Conservation (phyloP, 192 early-diverging fungal genomes). For the Obelidium mucronatum region DNA sequence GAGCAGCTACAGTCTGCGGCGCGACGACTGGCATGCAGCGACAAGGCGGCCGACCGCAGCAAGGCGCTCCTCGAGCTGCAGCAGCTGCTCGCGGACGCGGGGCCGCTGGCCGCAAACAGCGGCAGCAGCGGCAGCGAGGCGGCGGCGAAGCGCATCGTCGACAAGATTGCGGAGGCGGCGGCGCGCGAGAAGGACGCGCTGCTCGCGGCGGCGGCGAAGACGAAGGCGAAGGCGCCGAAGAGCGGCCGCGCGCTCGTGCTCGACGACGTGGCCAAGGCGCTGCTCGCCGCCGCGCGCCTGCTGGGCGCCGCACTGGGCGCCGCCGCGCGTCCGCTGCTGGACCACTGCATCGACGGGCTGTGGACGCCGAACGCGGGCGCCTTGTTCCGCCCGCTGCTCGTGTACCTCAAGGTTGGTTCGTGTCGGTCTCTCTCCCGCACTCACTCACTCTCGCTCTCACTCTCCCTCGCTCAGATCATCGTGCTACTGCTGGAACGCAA, state of each 20-base stretch:
- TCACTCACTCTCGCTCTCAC: no score
- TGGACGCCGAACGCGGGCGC: not conserved
- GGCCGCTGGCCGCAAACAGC: not conserved
- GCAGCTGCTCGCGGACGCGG: not conserved
- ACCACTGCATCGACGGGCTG: conserved; percentile 15
- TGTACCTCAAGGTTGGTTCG: conserved; percentile 4
- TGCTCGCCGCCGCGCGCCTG: not conserved
- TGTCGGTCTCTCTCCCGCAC: no score
- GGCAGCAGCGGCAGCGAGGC: no score
- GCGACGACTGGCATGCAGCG: not conserved
- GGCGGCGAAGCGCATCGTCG: not conserved
- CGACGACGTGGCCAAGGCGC: no score
- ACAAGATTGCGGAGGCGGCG: not conserved
- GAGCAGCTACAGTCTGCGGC: not conserved
- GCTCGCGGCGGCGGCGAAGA: not conserved
- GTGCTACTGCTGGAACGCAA: conserved; percentile 6
- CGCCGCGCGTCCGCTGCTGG: not conserved
- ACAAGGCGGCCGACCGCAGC: not conserved
- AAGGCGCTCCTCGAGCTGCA: not conserved
- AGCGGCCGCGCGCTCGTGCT: no score
- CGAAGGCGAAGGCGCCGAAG: not conserved
- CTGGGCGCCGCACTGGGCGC: no score
- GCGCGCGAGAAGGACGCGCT: not conserved
- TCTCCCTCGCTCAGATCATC: conserved; percentile 23
- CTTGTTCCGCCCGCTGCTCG: conserved; percentile 2